A percentile compares a stretch with the other conserved stretches of the same genome.
Evolutionary conservation across 805 yeast species (phyloP).

Genomic region (Wickerhamomyces pijperi): DNA sequence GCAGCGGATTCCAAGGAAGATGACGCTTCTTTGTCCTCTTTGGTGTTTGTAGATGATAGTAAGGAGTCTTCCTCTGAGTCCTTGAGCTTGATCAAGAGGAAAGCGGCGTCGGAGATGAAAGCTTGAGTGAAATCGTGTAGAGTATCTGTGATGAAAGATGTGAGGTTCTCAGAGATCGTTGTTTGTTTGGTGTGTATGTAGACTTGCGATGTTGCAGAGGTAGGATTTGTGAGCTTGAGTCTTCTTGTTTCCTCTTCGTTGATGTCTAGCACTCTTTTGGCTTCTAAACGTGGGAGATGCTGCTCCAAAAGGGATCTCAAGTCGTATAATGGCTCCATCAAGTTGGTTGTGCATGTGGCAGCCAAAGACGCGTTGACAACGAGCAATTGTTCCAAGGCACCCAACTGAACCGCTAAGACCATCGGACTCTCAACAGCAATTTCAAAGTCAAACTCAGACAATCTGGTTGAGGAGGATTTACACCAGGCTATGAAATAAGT

Average conservation of each 20-base stretch:
- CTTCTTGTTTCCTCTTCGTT: constrained; percentile 30
- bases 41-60: constrained; percentile 37
- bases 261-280: constrained; percentile 40
- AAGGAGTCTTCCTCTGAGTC: constrained; percentile 68
- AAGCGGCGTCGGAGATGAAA: constrained; percentile 55
- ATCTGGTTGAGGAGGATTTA: constrained; percentile 33
- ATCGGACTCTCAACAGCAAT: constrained; percentile 48
- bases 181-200: constrained; percentile 13
- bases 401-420: constrained; percentile 45
- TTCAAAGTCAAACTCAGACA: constrained; percentile 39
- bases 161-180: constrained; percentile 16
- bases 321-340: constrained; percentile 45
- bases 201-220: constrained; percentile 9
- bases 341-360: constrained; percentile 25
- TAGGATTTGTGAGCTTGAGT: constrained; percentile 17
- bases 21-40: neutral
- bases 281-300: constrained; percentile 47
- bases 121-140: constrained; percentile 41
- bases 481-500: constrained; percentile 61
- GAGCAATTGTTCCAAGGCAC: constrained; percentile 62
- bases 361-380: constrained; percentile 50
- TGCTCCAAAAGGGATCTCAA: constrained; percentile 56
- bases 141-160: constrained; percentile 23
- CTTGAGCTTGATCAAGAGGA: constrained; percentile 52
- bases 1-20: constrained; percentile 52